These are phyloP conservation scores for Plasmopara halstedii DNA, from an alignment of 352 stramenopile genomes.

Conservation along the genomic window DNA sequence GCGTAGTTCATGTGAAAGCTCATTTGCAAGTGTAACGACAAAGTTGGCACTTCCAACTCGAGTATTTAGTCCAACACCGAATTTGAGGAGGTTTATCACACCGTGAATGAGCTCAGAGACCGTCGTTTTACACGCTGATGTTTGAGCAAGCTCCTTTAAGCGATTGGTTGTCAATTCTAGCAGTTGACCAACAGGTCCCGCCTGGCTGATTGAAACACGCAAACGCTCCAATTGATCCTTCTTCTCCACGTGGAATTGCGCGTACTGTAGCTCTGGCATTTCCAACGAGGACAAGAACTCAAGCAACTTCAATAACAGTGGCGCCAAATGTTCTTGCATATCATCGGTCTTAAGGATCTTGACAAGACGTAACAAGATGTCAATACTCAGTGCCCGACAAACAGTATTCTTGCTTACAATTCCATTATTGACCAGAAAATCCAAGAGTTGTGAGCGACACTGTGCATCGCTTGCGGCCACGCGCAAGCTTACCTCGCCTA, in stretches of 20 bases:
- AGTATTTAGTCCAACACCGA: slow-evolving; percentile 76
- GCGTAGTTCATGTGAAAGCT: slow-evolving; percentile 65
- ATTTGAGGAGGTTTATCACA: slow-evolving; percentile 50
- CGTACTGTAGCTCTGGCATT: slow-evolving; percentile 78
- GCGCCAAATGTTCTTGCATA: slow-evolving; percentile 47
- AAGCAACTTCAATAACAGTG: slow-evolving; percentile 55
- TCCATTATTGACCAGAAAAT: slow-evolving; percentile 60
- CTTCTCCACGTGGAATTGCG: slow-evolving; percentile 80
- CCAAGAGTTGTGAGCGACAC: slow-evolving; percentile 46
- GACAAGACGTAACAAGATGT: slow-evolving; percentile 61
- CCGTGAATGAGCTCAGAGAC: slow-evolving; percentile 46
- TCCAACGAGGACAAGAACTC: slow-evolving; percentile 80
- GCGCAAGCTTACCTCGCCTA: slow-evolving; percentile 69
- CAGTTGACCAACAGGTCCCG: slow-evolving; percentile 65
- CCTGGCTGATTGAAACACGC: slow-evolving; percentile 69
- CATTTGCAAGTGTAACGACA: slow-evolving; percentile 49
- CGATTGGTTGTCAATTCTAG: slow-evolving; percentile 48
- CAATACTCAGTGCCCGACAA: slow-evolving; percentile 60
- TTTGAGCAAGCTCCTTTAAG: slow-evolving; percentile 44
- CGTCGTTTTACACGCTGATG: slow-evolving; percentile 32
- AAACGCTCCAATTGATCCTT: slow-evolving; percentile 75
- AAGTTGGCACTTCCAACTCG: slow-evolving; percentile 76
- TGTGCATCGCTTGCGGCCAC: slow-evolving; percentile 39
- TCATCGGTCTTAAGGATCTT: slow-evolving; percentile 47
- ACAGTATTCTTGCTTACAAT: slow-evolving; percentile 64